Conservation (phyloP, 2,329 filamentous ascomycete genomes). For the Aureobasidium sp. region DNA sequence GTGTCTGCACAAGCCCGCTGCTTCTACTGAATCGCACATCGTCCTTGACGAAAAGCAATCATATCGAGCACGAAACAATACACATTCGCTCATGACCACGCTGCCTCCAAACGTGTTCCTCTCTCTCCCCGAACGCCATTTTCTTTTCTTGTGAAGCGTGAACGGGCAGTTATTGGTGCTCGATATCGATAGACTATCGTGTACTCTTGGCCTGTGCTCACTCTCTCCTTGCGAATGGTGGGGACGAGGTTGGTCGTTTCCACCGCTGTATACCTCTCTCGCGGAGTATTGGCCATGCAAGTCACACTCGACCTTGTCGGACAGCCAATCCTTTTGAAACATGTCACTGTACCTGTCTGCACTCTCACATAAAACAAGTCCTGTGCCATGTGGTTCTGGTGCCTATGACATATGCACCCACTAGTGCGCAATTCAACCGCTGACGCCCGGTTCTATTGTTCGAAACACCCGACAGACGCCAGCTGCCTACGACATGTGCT, state of each 20-base stretch:
- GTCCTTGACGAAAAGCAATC: not conserved
- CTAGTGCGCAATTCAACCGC: not conserved
- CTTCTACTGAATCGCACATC: not conserved
- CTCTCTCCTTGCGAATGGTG: not conserved
- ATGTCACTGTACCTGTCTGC: constrained; percentile 9
- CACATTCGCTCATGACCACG: not conserved
- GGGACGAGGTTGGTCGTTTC: not conserved
- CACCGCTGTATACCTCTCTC: not conserved
- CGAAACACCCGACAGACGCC: constrained; percentile 1
- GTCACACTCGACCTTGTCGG: not conserved
- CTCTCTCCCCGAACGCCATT: not conserved
- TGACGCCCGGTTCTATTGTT: constrained; percentile 4
- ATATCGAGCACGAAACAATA: not conserved
- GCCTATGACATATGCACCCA: not conserved
- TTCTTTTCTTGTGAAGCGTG: not conserved
- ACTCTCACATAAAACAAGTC: not conserved
- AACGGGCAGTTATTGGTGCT: not conserved
- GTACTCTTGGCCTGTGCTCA: constrained; percentile 4
- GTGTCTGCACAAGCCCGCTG: constrained; percentile 5
- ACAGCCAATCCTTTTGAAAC: not conserved
- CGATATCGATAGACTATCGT: not conserved
- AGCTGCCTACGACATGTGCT: not conserved
- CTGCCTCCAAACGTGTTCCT: not conserved
- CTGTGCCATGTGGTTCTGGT: not conserved
- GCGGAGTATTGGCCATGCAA: not conserved